Base-by-base conservation (phyloP, 768 basidiomycete species). In the Wakefieldia striispora region DNA sequence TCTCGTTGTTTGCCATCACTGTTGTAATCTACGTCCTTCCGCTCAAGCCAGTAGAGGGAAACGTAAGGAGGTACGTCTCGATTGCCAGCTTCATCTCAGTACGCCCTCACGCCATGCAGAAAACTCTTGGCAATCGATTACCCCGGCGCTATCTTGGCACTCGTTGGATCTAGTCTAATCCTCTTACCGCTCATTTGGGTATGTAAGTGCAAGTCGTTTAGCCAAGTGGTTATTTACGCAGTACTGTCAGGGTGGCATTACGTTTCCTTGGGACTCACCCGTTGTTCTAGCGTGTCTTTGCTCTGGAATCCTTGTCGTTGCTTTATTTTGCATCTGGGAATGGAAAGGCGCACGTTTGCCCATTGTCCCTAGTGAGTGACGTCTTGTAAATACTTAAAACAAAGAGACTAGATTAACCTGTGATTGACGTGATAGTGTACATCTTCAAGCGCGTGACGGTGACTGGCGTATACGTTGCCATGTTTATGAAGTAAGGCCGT, bases 131-230 rank as follows among this genome's bases (percentile, higher is more conserved):
- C 76, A 1, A 68, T 88, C 8, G 88, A 89, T 57, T 88, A 83
- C 54, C 43, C 80, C 20, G 87, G 87, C 1, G 72, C 78, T 0
- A 45, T 70, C 1, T 66, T 88, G 23, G 84, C 83, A 1, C 75
- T 89, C 13, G 67, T 71, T 1, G 84, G 78, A 20, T 84, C 83
- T 41, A 74, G 81, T 3, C 70, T 88, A 2, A 66, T 90, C 19
- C 76, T 90, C 43, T 68, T 88, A 7, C 86, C 86, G 0, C 73
- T 90, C 14, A 86, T 86, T 26, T 89, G 86, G 86, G 83, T 82
- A 54, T 14, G 75, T 60, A 4, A 19, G 42, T 21, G 43, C 12
- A 9, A 23, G 42, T 44, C 20, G 7, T 29, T 42, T 8, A n/a
- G 40, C 9, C 5, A n/a, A 8, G 33, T 43, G 14, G 26, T 43